phyloP scores from a whole-genome alignment of 371 early-diverging fungal genomes.

The Mortierella sp. region DNA sequence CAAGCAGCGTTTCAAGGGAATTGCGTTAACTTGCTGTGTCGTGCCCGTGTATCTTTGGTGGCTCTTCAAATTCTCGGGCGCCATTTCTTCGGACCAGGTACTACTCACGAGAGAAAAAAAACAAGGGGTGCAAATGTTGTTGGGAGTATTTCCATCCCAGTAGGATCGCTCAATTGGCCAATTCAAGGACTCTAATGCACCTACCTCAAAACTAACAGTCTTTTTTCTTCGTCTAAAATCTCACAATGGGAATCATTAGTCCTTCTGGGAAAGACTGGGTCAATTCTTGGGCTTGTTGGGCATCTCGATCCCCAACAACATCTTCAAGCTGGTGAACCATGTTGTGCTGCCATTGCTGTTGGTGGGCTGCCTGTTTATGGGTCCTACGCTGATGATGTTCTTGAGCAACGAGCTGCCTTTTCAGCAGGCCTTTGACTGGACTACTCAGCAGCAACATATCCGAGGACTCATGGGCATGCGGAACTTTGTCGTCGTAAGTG shows the following conservation, averaged over 20 bases:
- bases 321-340: constrained; percentile 24
- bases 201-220: too few species aligned
- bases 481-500: constrained; percentile 43
- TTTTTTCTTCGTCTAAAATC: too few species aligned
- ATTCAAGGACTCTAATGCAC: too few species aligned
- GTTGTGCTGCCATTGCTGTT: constrained; percentile 32
- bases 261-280: constrained; percentile 7
- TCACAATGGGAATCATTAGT: constrained; percentile 9
- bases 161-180: too few species aligned
- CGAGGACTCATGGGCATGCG: constrained; percentile 29
- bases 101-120: neutral
- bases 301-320: constrained; percentile 27
- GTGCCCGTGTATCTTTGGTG: constrained; percentile 32
- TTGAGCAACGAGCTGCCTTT: constrained; percentile 38
- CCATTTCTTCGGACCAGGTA: constrained; percentile 23
- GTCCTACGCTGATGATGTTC: constrained; percentile 46
- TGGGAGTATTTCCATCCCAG: too few species aligned
- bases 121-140: too few species aligned
- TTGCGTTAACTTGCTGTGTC: constrained; percentile 14
- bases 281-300: constrained; percentile 26
- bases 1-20: constrained; percentile 33
- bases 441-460: constrained; percentile 9
- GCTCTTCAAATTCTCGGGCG: constrained; percentile 19
- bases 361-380: constrained; percentile 37
- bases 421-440: constrained; percentile 30